These are phyloP conservation scores for Tuber calosporum DNA, from an alignment of 495 filamentous ascomycete species.

Conservation along the genomic window DNA sequence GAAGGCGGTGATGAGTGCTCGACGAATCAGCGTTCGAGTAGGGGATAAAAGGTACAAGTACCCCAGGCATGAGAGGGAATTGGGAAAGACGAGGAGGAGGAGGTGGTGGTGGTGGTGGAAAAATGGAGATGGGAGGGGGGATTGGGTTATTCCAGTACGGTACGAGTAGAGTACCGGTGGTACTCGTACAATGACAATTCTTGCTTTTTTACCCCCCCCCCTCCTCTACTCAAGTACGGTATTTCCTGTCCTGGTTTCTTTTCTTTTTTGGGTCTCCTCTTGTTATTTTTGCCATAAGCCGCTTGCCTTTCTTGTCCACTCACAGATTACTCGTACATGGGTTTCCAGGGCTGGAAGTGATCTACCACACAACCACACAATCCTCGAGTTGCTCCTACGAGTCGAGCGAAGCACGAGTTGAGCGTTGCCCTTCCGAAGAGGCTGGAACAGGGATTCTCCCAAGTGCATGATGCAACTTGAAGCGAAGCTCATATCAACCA, in stretches of 20 bases:
- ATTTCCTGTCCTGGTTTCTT: slow-evolving; percentile 1
- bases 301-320: slow-evolving; percentile 22
- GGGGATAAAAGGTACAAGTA: slow-evolving; percentile 16
- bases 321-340: slow-evolving; percentile 4
- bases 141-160: slow-evolving; percentile 3
- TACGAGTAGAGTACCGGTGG: no score
- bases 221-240: not conserved
- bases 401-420: slow-evolving; percentile 12
- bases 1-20: slow-evolving; percentile 17
- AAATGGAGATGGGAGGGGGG: not conserved
- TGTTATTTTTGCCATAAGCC: slow-evolving; percentile 35
- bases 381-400: no score
- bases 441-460: slow-evolving; percentile 13
- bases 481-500: slow-evolving; percentile 15
- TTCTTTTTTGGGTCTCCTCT: not conserved
- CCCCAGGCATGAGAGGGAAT: not conserved
- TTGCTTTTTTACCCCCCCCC: slow-evolving; percentile 26
- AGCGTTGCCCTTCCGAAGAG: slow-evolving; percentile 11
- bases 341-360: slow-evolving; percentile 33
- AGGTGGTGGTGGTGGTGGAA: not conserved
- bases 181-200: not conserved
- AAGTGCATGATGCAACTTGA: slow-evolving; percentile 23
- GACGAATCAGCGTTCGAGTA: slow-evolving; percentile 23
- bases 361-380: slow-evolving; percentile 13
- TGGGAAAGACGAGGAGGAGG: slow-evolving; percentile 5